Conservation (phyloP, 1,284 basidiomycete species). For the Ceratobasidium sp. region DNA sequence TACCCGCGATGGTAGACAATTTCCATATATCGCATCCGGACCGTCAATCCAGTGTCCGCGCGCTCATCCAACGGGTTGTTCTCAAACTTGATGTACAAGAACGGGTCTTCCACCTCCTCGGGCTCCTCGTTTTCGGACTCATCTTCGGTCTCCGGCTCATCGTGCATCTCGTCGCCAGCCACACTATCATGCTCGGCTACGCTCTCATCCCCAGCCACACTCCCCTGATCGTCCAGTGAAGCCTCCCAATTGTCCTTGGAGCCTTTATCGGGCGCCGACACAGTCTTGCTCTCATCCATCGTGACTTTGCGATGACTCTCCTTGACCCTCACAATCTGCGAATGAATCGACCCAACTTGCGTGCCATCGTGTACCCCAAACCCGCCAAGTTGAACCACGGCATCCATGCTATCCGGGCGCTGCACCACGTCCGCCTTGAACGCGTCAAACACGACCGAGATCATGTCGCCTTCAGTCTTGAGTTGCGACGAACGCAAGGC, state of each 20-base stretch:
- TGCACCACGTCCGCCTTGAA: slow-evolving; percentile 88
- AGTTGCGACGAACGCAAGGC: slow-evolving; percentile 71
- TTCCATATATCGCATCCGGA: slow-evolving; percentile 96
- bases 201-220: slow-evolving; percentile 42
- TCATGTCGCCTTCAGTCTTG: slow-evolving; percentile 66
- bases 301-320: slow-evolving; percentile 52
- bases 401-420: slow-evolving; percentile 85
- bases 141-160: slow-evolving; percentile 48
- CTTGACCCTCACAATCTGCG: slow-evolving; percentile 95
- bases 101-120: slow-evolving; percentile 63
- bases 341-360: slow-evolving; percentile 79
- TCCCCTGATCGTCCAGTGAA: slow-evolving; percentile 47
- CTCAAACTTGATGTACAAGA: slow-evolving; percentile 94
- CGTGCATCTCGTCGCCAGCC: slow-evolving; percentile 27
- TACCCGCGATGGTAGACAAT: slow-evolving; percentile 97
- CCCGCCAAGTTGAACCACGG: slow-evolving; percentile 83
- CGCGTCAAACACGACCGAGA: slow-evolving; percentile 88
- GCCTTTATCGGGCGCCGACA: slow-evolving; percentile 48
- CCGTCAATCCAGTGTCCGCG: slow-evolving; percentile 89
- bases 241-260: slow-evolving; percentile 49
- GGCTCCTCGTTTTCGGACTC: slow-evolving; percentile 50
- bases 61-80: slow-evolving; percentile 91
- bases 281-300: slow-evolving; percentile 36
- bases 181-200: slow-evolving; percentile 43
- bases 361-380: slow-evolving; percentile 94